These are phyloP conservation scores for Coriolopsis trogii DNA, from an alignment of 1,284 basidiomycete genomes.

Conservation along the genomic window DNA sequence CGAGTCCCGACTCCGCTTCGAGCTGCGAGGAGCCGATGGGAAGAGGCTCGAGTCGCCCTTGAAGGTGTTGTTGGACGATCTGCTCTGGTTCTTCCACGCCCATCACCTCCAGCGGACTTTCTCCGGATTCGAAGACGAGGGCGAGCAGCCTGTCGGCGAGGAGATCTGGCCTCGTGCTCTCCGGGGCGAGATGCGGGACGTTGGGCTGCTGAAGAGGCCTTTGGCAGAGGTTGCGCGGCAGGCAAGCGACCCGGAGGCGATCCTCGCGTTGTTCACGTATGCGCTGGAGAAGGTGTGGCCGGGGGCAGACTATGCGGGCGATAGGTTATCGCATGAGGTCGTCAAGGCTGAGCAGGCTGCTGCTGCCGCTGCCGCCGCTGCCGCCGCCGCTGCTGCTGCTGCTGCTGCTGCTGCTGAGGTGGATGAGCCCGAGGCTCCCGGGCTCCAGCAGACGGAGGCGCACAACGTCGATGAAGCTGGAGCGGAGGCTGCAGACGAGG, in stretches of 20 bases:
- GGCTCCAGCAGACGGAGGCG: no score
- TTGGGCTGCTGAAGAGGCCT: background rate
- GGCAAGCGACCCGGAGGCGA: background rate
- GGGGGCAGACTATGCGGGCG: background rate
- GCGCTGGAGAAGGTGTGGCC: slow-evolving; percentile 1
- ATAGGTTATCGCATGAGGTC: background rate
- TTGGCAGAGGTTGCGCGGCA: background rate
- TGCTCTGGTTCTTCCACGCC: background rate
- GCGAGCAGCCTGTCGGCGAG: no score
- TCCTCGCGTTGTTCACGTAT: background rate
- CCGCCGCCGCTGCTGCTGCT: no score
- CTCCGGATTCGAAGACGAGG: background rate
- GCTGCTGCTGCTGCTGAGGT: no score
- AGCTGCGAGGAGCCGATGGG: no score
- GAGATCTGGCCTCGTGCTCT: no score
- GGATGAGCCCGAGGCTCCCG: no score
- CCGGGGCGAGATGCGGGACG: background rate
- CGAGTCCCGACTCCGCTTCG: no score
- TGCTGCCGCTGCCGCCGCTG: no score
- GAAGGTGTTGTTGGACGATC: background rate
- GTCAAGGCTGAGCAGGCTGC: background rate
- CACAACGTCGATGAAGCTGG: no score
- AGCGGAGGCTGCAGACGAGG: no score
- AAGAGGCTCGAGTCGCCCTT: background rate
- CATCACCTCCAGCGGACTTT: background rate